Evolutionary conservation across 202 grass and related monocot species (phyloP).

Genomic region (Zoysia matrella): DNA sequence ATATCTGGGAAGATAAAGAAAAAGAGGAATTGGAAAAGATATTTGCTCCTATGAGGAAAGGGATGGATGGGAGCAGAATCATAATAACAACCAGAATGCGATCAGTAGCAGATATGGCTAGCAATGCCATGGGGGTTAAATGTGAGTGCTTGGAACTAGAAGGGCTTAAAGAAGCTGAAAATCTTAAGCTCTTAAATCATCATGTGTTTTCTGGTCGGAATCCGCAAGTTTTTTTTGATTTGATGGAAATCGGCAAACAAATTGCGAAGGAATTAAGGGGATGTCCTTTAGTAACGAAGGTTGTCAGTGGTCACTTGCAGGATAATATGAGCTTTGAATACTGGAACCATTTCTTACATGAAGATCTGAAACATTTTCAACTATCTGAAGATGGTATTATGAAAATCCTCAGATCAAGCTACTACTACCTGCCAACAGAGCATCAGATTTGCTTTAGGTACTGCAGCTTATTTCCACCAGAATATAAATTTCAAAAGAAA

Average conservation of each 20-base stretch:
- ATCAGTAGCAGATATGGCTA: conserved; percentile 46
- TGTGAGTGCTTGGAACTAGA: conserved; percentile 34
- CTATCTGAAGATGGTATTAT: conserved; percentile 33
- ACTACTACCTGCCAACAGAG: conserved; percentile 46
- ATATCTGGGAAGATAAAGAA: conserved; percentile 53
- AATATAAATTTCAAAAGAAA: conserved; percentile 50
- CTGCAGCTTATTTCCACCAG: conserved; percentile 49
- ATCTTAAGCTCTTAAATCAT: conserved; percentile 44
- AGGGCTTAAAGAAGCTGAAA: conserved; percentile 44
- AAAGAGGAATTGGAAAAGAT: conserved; percentile 42
- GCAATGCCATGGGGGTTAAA: conserved; percentile 33
- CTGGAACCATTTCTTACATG: conserved; percentile 37
- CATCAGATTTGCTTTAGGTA: conserved; percentile 57
- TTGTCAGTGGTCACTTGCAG: conserved; percentile 33
- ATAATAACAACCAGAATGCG: conserved; percentile 45
- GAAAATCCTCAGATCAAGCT: conserved; percentile 50
- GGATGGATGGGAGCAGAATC: conserved; percentile 47
- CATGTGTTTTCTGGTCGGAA: conserved; percentile 33
- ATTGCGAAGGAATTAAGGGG: conserved; percentile 44
- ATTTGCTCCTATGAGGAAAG: conserved; percentile 53
- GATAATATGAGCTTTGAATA: conserved; percentile 25
- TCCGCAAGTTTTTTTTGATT: background rate
- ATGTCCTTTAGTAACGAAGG: conserved; percentile 57
- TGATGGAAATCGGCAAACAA: conserved; percentile 21
- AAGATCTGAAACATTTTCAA: conserved; percentile 43